Percentiles rank a stretch among this genome's conserved stretches.
phyloP scores from a whole-genome alignment of 768 basidiomycete species.

The Lactifluus subvellereus region DNA sequence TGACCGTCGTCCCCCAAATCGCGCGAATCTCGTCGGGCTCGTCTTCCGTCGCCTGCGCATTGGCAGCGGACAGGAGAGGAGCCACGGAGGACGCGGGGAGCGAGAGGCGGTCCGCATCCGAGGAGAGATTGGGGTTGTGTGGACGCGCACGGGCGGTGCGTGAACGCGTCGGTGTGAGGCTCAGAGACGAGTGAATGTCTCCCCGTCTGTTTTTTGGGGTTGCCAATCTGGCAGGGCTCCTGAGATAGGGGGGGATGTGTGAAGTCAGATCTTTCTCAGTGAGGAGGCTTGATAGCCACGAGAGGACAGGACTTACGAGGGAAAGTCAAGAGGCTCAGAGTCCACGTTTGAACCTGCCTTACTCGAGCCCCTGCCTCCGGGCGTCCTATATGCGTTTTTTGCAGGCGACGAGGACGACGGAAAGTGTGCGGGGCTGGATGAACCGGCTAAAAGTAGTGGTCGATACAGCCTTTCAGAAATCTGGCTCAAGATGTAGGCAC shows the following conservation, averaged over 20 bases:
- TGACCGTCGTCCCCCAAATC: constrained; percentile 98
- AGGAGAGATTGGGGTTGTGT: constrained; percentile 43
- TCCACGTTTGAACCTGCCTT: constrained; percentile 27
- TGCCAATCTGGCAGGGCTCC: constrained; percentile 46
- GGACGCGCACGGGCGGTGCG: constrained; percentile 37
- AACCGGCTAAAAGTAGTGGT: constrained; percentile 11
- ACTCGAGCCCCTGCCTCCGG: constrained; percentile 18
- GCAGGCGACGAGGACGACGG: constrained; percentile 29
- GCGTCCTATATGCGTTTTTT: constrained; percentile 25
- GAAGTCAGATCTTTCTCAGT: not conserved
- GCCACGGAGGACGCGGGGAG: constrained; percentile 52
- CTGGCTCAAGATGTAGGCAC: not conserved
- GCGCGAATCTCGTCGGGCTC: constrained; percentile 83
- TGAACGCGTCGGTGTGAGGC: constrained; percentile 43
- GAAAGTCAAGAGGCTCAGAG: constrained; percentile 67
- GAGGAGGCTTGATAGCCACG: not conserved
- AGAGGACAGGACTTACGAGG: constrained; percentile 42
- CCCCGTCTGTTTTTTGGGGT: constrained; percentile 77
- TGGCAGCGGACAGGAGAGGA: constrained; percentile 59
- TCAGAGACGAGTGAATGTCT: constrained; percentile 82
- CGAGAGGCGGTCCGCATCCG: constrained; percentile 54
- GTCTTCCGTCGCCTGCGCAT: constrained; percentile 57
- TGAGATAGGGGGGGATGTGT: constrained; percentile 24
- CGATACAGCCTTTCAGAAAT: not conserved
- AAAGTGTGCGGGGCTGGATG: constrained; percentile 32